Percentiles rank a stretch among this genome's conserved stretches.
These are phyloP conservation scores for Parastagonospora nodorum DNA, from an alignment of 2,329 filamentous ascomycete genomes.

Conservation along the genomic window DNA sequence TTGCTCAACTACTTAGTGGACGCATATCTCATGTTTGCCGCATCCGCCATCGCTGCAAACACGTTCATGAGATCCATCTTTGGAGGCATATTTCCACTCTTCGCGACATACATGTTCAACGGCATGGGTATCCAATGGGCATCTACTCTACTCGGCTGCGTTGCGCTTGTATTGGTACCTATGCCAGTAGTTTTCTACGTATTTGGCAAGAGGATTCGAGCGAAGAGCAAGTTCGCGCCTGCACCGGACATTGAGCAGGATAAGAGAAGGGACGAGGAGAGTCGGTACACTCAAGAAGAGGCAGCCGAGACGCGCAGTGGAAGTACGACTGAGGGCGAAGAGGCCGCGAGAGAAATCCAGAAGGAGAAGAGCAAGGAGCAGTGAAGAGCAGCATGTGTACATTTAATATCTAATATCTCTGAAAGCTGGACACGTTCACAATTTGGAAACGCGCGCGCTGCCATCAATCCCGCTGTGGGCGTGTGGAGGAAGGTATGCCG, in stretches of 20 bases:
- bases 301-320: neutral
- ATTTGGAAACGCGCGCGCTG: neutral
- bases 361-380: slow-evolving; percentile 20
- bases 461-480: neutral
- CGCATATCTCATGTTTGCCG: slow-evolving; percentile 62
- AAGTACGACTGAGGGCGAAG: slow-evolving; percentile 2
- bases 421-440: neutral
- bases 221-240: slow-evolving; percentile 51
- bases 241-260: slow-evolving; percentile 47
- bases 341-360: slow-evolving; percentile 4
- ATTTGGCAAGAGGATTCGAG: slow-evolving; percentile 51
- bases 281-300: slow-evolving; percentile 12
- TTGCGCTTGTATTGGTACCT: slow-evolving; percentile 50
- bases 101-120: slow-evolving; percentile 61
- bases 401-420: neutral
- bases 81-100: slow-evolving; percentile 59
- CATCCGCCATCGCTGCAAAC: slow-evolving; percentile 61
- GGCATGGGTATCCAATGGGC: slow-evolving; percentile 58
- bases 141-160: slow-evolving; percentile 51
- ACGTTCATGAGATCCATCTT: slow-evolving; percentile 59
- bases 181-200: slow-evolving; percentile 53
- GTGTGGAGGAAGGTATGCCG: slow-evolving; percentile 18
- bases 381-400: slow-evolving; percentile 1
- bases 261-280: slow-evolving; percentile 41
- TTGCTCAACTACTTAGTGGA: slow-evolving; percentile 65